Conservation (phyloP, 2,329 filamentous ascomycete species). For the Aspergillus tamarii region DNA sequence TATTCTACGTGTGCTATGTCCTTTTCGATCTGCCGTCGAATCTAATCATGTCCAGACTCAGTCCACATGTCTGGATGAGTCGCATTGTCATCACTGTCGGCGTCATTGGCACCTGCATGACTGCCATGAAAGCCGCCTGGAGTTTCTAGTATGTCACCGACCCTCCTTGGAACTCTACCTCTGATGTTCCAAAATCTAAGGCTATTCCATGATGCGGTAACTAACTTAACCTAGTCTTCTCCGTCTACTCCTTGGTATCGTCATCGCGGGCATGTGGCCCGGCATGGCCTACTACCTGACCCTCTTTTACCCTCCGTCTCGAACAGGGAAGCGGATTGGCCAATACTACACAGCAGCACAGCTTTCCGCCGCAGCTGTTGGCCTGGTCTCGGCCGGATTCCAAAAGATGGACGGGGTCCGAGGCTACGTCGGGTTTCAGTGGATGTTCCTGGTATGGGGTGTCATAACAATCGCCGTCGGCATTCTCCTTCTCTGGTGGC, state of each 20-base stretch:
- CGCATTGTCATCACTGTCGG: constrained; percentile 87
- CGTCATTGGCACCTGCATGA: constrained; percentile 79
- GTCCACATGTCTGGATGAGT: constrained; percentile 88
- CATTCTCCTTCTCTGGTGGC: constrained; percentile 80
- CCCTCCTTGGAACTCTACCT: not conserved
- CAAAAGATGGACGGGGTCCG: constrained; percentile 82
- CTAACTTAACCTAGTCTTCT: constrained; percentile 56
- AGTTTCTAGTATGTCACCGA: constrained; percentile 68
- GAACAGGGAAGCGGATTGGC: constrained; percentile 85
- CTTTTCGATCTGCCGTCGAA: constrained; percentile 89
- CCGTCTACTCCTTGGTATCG: constrained; percentile 79
- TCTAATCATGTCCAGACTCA: constrained; percentile 81
- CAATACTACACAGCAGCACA: constrained; percentile 89
- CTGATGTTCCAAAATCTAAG: not conserved
- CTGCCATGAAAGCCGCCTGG: constrained; percentile 80
- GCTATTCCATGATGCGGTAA: not conserved
- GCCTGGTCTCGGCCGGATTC: constrained; percentile 86
- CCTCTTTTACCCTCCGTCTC: constrained; percentile 84
- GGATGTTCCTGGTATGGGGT: constrained; percentile 88
- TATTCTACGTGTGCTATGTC: constrained; percentile 93
- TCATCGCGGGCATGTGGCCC: constrained; percentile 93
- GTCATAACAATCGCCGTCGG: constrained; percentile 74
- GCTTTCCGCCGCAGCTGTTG: constrained; percentile 85
- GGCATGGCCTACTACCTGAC: constrained; percentile 94
- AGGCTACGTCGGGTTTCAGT: constrained; percentile 68